A percentile compares a stretch with the other conserved stretches of the same genome.
phyloP scores from a whole-genome alignment of 345 rosid species.

The Sisymbrium irio region DNA sequence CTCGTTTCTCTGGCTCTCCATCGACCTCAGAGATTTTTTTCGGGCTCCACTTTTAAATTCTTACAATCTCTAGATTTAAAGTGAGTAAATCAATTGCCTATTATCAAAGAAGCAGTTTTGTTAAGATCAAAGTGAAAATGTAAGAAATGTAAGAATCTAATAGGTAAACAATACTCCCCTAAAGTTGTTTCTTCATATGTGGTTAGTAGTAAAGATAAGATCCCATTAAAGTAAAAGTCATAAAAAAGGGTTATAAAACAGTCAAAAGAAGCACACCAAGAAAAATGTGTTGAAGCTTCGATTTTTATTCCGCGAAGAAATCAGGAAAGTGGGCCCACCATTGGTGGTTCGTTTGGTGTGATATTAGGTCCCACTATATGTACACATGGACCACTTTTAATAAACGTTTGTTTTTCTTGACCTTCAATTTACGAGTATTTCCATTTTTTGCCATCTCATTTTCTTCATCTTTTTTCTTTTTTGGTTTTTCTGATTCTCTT shows the following conservation, averaged over 20 bases:
- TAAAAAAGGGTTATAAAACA: background rate
- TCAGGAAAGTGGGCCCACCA: constrained; percentile 8
- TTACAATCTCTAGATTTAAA: no score
- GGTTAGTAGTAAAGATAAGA: constrained; percentile 15
- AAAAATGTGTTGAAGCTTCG: constrained; percentile 25
- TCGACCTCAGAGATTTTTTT: no score
- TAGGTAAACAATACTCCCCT: background rate
- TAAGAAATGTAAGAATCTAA: background rate
- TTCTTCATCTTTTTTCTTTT: background rate
- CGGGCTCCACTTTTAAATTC: no score
- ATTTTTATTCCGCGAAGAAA: constrained; percentile 14
- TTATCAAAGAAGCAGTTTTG: background rate
- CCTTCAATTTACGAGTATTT: constrained; percentile 23
- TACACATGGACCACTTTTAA: constrained; percentile 26
- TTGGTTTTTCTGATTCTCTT: no score
- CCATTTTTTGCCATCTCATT: background rate
- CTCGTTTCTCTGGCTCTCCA: no score
- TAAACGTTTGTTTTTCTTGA: constrained; percentile 13
- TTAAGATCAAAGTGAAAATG: background rate
- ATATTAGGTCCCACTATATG: constrained; percentile 13
- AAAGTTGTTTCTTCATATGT: no score
- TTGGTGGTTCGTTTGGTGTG: constrained; percentile 24
- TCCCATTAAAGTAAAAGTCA: constrained; percentile 6
- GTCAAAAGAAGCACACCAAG: constrained; percentile 27
- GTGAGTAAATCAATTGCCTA: no score